These are phyloP conservation scores for Colletotrichum sp. DNA, from an alignment of 2,329 filamentous ascomycete species.

Conservation along the genomic window DNA sequence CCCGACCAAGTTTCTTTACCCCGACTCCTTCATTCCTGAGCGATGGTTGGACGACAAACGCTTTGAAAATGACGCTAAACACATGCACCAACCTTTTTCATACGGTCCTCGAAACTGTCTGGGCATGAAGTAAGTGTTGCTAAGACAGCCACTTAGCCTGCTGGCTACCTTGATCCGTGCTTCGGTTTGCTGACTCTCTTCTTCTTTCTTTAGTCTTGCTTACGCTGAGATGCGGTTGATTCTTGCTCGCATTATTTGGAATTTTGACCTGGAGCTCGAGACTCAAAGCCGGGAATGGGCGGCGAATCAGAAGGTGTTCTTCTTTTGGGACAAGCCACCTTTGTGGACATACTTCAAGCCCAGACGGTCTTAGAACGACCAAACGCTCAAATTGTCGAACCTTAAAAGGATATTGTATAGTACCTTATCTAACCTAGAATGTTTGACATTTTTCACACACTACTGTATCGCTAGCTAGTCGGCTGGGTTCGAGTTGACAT, in stretches of 20 bases:
- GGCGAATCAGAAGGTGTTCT: conserved; percentile 38
- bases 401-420: neutral
- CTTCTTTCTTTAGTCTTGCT: conserved; percentile 39
- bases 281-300: conserved; percentile 41
- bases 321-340: conserved; percentile 39
- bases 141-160: conserved; percentile 14
- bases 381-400: neutral
- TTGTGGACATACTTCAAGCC: neutral
- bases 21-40: conserved; percentile 51
- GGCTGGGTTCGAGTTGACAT: too few species aligned
- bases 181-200: conserved; percentile 35
- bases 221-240: conserved; percentile 57
- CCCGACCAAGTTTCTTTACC: conserved; percentile 46
- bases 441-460: too few species aligned
- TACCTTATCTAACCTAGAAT: too few species aligned
- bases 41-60: conserved; percentile 39
- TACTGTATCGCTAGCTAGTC: too few species aligned
- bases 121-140: conserved; percentile 21
- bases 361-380: neutral
- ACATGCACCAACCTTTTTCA: conserved; percentile 5
- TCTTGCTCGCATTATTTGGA: conserved; percentile 50
- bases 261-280: conserved; percentile 50
- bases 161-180: conserved; percentile 15
- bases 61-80: neutral
- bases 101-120: conserved; percentile 8